Evolutionary conservation across 257 asterid genomes (phyloP).

Genomic region (Eustoma russellianum): DNA sequence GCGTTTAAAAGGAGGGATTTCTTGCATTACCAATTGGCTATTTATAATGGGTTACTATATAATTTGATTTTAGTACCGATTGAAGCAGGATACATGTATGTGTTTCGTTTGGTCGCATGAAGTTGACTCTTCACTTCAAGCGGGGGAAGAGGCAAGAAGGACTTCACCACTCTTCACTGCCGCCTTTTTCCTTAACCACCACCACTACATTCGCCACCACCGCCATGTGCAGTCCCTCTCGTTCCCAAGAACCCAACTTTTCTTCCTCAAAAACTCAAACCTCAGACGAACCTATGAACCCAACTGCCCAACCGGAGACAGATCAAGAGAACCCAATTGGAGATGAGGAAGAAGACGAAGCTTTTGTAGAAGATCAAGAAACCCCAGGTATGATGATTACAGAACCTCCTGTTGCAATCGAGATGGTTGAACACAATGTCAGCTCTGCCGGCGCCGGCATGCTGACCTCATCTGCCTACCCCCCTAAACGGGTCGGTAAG

Average conservation of each 20-base stretch:
- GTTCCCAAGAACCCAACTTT: slow-evolving; percentile 1
- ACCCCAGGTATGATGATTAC: slow-evolving; percentile 13
- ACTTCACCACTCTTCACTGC: too few species aligned
- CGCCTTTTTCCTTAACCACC: neutral
- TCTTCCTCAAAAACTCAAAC: slow-evolving; percentile 4
- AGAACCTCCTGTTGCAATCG: neutral
- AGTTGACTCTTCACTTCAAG: too few species aligned
- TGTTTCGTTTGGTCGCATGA: too few species aligned
- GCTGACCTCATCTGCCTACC: slow-evolving; percentile 20
- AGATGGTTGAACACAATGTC: slow-evolving; percentile 15
- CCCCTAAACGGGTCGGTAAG: slow-evolving; percentile 19
- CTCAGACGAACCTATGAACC: slow-evolving; percentile 12
- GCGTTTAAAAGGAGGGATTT: too few species aligned
- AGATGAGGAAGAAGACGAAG: slow-evolving; percentile 8
- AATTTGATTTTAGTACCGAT: too few species aligned
- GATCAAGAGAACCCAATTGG: slow-evolving; percentile 7
- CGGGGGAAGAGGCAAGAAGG: too few species aligned
- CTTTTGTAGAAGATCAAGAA: slow-evolving; percentile 13
- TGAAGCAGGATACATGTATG: too few species aligned
- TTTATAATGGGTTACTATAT: too few species aligned
- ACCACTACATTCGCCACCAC: neutral
- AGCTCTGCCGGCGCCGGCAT: slow-evolving; percentile 1
- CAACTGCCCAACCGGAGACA: slow-evolving; percentile 17
- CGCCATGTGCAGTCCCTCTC: slow-evolving; percentile 15
- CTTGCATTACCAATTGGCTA: too few species aligned